Evolutionary conservation across 352 stramenopile genomes (phyloP).

Genomic region (Pythium apleroticum): DNA sequence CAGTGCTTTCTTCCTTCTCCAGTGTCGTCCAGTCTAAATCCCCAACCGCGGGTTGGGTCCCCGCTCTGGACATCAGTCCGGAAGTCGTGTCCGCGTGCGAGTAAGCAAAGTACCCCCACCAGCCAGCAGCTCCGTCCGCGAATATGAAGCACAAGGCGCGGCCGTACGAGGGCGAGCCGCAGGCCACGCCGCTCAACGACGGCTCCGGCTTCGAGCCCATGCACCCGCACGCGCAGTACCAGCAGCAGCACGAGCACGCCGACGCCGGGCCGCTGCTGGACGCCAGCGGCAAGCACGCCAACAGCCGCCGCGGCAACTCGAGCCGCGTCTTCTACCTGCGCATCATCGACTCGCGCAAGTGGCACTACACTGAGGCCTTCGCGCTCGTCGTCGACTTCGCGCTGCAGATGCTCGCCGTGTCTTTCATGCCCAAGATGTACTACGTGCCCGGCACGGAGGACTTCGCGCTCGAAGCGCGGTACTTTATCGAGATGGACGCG

Average conservation of each 20-base stretch:
- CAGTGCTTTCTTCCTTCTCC: background rate
- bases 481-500: slow-evolving; percentile 31
- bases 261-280: slow-evolving; percentile 8
- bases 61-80: background rate
- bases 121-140: background rate
- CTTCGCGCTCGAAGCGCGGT: slow-evolving; percentile 66
- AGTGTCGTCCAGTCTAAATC: too few species aligned
- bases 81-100: background rate
- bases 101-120: background rate
- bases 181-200: slow-evolving; percentile 7
- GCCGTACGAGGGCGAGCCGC: slow-evolving; percentile 17
- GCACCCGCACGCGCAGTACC: slow-evolving; percentile 9
- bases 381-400: slow-evolving; percentile 86
- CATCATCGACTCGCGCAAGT: slow-evolving; percentile 87
- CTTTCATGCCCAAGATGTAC: slow-evolving; percentile 59
- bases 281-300: background rate
- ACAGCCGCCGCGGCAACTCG: background rate
- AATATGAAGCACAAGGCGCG: slow-evolving; percentile 5
- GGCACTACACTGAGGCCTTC: slow-evolving; percentile 87
- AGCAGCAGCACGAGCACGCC: slow-evolving; percentile 4
- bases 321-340: slow-evolving; percentile 72
- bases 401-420: slow-evolving; percentile 76
- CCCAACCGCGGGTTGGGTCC: background rate
- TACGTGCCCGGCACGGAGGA: slow-evolving; percentile 49
- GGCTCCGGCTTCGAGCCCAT: slow-evolving; percentile 15